Evolutionary conservation across 2,329 filamentous ascomycete genomes (phyloP).

Genomic region (Aspergillus brunneoviolaceus): DNA sequence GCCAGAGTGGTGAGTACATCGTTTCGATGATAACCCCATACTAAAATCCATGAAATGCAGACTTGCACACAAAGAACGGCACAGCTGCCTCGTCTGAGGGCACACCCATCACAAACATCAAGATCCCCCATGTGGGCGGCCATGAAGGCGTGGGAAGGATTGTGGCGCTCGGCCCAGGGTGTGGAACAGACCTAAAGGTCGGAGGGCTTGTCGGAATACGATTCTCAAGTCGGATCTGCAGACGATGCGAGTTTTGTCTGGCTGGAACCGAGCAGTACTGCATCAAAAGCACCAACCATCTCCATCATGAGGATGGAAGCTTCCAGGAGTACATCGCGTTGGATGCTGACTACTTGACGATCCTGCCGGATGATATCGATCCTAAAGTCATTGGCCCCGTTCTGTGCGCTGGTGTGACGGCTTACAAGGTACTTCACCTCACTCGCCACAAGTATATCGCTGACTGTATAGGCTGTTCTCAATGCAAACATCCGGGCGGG

Average conservation of each 20-base stretch:
- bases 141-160: constrained; percentile 49
- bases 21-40: neutral
- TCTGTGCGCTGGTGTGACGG: constrained; percentile 47
- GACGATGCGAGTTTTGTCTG: constrained; percentile 47
- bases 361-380: constrained; percentile 46
- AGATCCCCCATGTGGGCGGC: constrained; percentile 48
- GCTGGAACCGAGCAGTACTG: constrained; percentile 45
- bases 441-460: neutral
- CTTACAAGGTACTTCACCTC: constrained; percentile 38
- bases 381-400: constrained; percentile 43
- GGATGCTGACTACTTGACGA: constrained; percentile 46
- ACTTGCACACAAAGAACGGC: constrained; percentile 43
- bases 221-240: constrained; percentile 44
- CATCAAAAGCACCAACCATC: constrained; percentile 44
- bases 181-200: constrained; percentile 35
- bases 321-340: constrained; percentile 48
- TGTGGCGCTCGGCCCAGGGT: constrained; percentile 40
- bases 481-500: constrained; percentile 43
- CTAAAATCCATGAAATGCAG: constrained; percentile 18
- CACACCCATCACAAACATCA: constrained; percentile 45
- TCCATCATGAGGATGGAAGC: constrained; percentile 49
- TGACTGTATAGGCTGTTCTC: constrained; percentile 37
- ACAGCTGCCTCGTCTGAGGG: constrained; percentile 41
- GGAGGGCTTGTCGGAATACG: constrained; percentile 46
- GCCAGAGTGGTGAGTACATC: constrained; percentile 41